These are phyloP conservation scores for Pulveroboletus ravenelii DNA, from an alignment of 768 basidiomycete species.

Conservation along the genomic window DNA sequence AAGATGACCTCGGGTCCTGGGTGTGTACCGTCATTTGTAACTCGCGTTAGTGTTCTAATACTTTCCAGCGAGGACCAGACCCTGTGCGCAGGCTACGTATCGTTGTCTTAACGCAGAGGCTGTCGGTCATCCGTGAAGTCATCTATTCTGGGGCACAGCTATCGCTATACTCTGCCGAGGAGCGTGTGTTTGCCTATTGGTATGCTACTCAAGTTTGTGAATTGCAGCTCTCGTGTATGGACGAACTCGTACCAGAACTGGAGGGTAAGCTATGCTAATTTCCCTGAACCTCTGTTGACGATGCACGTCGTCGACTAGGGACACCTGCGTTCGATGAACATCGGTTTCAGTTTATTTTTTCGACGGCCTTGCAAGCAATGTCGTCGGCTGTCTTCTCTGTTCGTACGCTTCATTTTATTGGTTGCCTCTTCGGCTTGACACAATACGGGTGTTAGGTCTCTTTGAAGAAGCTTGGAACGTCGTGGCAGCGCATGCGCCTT, in stretches of 20 bases:
- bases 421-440: neutral
- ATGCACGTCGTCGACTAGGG: constrained; percentile 5
- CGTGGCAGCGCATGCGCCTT: constrained; percentile 48
- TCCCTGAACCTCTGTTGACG: neutral
- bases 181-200: constrained; percentile 75
- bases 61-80: constrained; percentile 22
- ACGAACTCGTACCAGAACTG: constrained; percentile 40
- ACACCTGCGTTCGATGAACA: constrained; percentile 40
- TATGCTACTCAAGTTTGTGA: constrained; percentile 56
- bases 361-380: constrained; percentile 56
- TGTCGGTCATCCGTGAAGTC: constrained; percentile 60
- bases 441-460: constrained; percentile 37
- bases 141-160: constrained; percentile 74
- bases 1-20: constrained; percentile 12
- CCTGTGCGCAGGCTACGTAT: constrained; percentile 22
- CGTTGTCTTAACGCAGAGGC: constrained; percentile 52
- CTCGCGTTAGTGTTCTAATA: constrained; percentile 1
- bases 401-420: constrained; percentile 11
- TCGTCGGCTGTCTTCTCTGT: constrained; percentile 53
- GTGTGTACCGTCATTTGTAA: constrained; percentile 2
- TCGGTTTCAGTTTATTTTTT: constrained; percentile 44
- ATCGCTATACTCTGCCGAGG: constrained; percentile 64
- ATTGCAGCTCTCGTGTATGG: constrained; percentile 49
- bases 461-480: constrained; percentile 41
- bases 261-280: constrained; percentile 32